These are phyloP conservation scores for Chloroidium sp. DNA, from an alignment of 163 green algal genomes.

Conservation along the genomic window DNA sequence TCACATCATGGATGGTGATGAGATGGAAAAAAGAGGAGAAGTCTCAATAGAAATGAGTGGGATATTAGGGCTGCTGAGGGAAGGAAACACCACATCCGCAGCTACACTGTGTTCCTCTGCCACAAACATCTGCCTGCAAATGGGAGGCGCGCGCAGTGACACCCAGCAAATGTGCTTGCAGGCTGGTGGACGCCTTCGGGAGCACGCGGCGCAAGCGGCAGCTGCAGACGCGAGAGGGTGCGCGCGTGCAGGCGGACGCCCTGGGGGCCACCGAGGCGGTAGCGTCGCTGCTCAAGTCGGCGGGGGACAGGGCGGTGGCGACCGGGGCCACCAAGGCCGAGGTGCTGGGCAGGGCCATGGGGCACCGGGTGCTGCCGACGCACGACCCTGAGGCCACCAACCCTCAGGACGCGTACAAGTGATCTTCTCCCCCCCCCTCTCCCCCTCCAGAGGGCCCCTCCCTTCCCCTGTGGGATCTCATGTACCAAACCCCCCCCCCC, in stretches of 20 bases:
- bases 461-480: too few species aligned
- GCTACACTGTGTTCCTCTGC: too few species aligned
- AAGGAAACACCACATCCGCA: too few species aligned
- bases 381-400: slow-evolving; percentile 6
- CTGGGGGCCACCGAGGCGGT: slow-evolving; percentile 37
- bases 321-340: slow-evolving; percentile 10
- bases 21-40: too few species aligned
- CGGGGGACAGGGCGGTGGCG: slow-evolving; percentile 10
- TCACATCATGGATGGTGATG: too few species aligned
- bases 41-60: too few species aligned
- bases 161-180: slow-evolving; percentile 5
- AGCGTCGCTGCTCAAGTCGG: slow-evolving; percentile 18
- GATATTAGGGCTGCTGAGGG: too few species aligned
- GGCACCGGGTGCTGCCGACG: slow-evolving; percentile 1
- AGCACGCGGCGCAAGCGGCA: slow-evolving; percentile 55
- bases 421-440: too few species aligned
- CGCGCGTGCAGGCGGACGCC: slow-evolving; percentile 36
- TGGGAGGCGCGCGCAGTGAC: too few species aligned
- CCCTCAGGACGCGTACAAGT: slow-evolving; percentile 3
- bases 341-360: background rate
- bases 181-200: slow-evolving; percentile 67
- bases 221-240: slow-evolving; percentile 46
- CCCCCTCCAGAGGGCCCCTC: too few species aligned
- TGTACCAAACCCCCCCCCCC: too few species aligned
- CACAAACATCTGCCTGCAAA: too few species aligned